Base-by-base conservation (phyloP, 306 rosid genomes). In the Casuarina equisetifolia region DNA sequence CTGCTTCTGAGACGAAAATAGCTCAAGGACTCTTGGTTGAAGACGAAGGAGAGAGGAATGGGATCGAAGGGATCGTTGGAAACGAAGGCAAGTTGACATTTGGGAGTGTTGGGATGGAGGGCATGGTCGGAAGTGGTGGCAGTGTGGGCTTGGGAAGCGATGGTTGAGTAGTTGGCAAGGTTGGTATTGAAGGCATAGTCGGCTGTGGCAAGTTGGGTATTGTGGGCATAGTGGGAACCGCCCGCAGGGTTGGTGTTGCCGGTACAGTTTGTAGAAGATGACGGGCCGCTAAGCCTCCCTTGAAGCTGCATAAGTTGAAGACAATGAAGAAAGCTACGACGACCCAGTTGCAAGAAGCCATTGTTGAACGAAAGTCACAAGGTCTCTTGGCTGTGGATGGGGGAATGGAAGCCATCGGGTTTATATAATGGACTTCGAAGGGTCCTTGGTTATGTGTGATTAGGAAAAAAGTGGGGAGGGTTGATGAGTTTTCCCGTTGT, bases 31-130 rank as follows among this genome's bases (percentile, higher is more conserved):
- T 80, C 16, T 77, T n/a, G 62, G 83, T 38, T 16, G 73, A 49
- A 70, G 86, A 85, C 39, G 85, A 83, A 46, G 83, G 73, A 20
- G 88, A 63, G 73, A 84, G 5, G 77, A 84, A 81, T n/a, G 88
- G 72, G 35, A 83, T 44, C 43, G 81, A 74, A 4, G 86, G 80
- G 0, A 83, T 36, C 20, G 55, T 70, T 5, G 83, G 77, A 3
- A 77, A 4, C 42, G 82, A 68, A 6, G 79, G 85, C 45, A 71
- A 44, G 42, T 3, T 19, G 67, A 36, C 0, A 35, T 38, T 35
- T 40, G 85, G 82, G 40, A 78, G 20, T 52, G 57, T 52, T 46
- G 84, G 84, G 1, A 69, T 42, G 32, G 53, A 62, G 16, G 85
- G 80, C 11, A 82, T 17, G 74, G 20, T 76, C 0, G 82, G 82